Conservation (phyloP, 148 eudicot species). For the Diospyros kaki region DNA sequence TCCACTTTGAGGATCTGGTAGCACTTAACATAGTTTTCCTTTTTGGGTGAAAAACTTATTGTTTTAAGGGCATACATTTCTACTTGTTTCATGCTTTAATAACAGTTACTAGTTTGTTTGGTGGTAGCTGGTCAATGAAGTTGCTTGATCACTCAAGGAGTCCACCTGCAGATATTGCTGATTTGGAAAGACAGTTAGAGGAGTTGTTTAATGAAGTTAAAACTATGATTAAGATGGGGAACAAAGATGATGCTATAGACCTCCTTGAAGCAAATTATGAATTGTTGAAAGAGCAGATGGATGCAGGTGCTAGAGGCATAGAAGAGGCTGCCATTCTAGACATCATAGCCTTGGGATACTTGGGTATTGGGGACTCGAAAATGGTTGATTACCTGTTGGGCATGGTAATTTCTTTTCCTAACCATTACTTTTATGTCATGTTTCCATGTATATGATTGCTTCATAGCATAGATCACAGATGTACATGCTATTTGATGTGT, state of each 20-base stretch:
- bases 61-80: not conserved
- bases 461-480: not conserved
- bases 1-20: not conserved
- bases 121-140: conserved; percentile 38
- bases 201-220: conserved; percentile 81
- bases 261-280: conserved; percentile 79
- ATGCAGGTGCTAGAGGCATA: conserved; percentile 53
- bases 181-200: conserved; percentile 64
- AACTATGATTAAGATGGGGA: conserved; percentile 59
- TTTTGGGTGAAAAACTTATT: not conserved
- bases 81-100: not conserved
- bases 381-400: conserved; percentile 54
- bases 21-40: too few species aligned
- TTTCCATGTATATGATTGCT: not conserved
- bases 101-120: conserved; percentile 10
- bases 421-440: not conserved
- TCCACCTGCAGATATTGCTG: conserved; percentile 35
- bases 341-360: conserved; percentile 66
- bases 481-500: not conserved
- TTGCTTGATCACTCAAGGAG: conserved; percentile 38
- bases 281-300: conserved; percentile 69
- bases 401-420: conserved; percentile 39
- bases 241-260: conserved; percentile 55
- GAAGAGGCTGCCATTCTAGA: conserved; percentile 86
- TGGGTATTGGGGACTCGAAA: conserved; percentile 57